Conservation (phyloP, 768 basidiomycete species). For the Amanita exitialis region DNA sequence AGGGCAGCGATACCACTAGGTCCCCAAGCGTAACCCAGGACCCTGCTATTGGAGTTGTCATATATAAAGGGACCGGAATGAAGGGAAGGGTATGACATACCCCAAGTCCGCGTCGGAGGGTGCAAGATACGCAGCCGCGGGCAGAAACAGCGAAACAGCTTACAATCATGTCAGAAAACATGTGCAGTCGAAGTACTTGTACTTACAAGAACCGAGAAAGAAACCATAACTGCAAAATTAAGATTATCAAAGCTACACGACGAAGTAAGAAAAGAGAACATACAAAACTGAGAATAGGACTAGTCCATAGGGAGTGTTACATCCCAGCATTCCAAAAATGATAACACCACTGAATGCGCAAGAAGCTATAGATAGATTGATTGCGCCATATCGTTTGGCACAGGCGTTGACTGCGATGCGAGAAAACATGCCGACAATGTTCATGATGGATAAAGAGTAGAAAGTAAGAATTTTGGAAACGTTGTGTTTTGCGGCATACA, state of each 20-base stretch:
- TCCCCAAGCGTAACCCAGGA: slow-evolving; percentile 5
- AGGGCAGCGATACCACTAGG: slow-evolving; percentile 6
- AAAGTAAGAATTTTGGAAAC: slow-evolving; percentile 4
- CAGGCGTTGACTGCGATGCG: slow-evolving; percentile 1
- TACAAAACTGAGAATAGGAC: slow-evolving; percentile 4
- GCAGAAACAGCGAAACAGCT: slow-evolving; percentile 5
- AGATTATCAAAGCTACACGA: background rate
- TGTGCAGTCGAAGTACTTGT: background rate
- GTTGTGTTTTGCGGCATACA: slow-evolving; percentile 3
- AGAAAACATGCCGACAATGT: slow-evolving; percentile 1
- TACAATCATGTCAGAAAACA: background rate
- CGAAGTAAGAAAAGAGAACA: background rate
- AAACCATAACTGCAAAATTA: slow-evolving; percentile 2
- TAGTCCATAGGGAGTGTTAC: slow-evolving; percentile 2
- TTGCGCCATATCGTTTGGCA: background rate
- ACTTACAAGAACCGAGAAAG: slow-evolving; percentile 7
- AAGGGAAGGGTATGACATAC: background rate
- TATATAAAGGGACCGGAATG: background rate
- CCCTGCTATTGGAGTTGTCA: background rate
- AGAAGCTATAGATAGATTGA: slow-evolving; percentile 3
- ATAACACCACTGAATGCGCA: slow-evolving; percentile 1
- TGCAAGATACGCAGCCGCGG: slow-evolving; percentile 1
- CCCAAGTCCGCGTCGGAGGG: slow-evolving; percentile 6
- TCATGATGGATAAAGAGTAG: slow-evolving; percentile 3
- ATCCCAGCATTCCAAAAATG: slow-evolving; percentile 3